phyloP scores from a whole-genome alignment of 1,284 basidiomycete genomes.

The Jaminaea rosea region DNA sequence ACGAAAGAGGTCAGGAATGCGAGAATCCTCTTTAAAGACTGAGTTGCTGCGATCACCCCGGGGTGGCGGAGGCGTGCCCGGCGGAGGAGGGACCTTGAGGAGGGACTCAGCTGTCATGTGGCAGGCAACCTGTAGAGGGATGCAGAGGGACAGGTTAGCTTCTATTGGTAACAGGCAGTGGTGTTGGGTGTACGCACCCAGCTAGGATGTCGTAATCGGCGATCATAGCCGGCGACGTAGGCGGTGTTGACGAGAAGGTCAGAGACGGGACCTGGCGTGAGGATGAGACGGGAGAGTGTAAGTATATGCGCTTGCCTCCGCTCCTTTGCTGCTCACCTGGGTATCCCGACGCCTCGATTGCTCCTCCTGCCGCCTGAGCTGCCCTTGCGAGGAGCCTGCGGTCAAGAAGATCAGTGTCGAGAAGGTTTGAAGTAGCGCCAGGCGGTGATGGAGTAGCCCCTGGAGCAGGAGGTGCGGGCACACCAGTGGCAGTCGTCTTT shows the following conservation, averaged over 20 bases:
- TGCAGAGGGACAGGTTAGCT: background rate
- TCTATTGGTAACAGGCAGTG: background rate
- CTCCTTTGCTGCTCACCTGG: background rate
- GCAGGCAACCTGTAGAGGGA: background rate
- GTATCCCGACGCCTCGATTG: background rate
- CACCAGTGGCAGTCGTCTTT: no score
- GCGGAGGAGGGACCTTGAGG: background rate
- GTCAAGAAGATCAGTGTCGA: background rate
- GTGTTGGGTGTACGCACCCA: slow-evolving; percentile 56
- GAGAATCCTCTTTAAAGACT: slow-evolving; percentile 74
- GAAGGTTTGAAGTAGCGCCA: background rate
- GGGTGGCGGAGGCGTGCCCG: slow-evolving; percentile 48
- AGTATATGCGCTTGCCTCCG: background rate
- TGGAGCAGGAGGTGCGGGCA: no score
- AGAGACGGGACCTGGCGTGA: slow-evolving; percentile 63
- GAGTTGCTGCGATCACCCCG: slow-evolving; percentile 54
- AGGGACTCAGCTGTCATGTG: background rate
- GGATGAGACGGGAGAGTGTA: background rate
- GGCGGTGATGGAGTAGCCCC: background rate
- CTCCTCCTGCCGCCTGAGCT: background rate
- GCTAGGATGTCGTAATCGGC: slow-evolving; percentile 76
- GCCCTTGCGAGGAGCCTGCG: background rate
- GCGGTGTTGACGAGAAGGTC: slow-evolving; percentile 71
- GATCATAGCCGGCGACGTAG: slow-evolving; percentile 82
- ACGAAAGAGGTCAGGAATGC: slow-evolving; percentile 69